Percentiles rank a stretch among this genome's conserved stretches.
Evolutionary conservation across 2,329 filamentous ascomycete species (phyloP).

Genomic region (Rutstroemia sp.): DNA sequence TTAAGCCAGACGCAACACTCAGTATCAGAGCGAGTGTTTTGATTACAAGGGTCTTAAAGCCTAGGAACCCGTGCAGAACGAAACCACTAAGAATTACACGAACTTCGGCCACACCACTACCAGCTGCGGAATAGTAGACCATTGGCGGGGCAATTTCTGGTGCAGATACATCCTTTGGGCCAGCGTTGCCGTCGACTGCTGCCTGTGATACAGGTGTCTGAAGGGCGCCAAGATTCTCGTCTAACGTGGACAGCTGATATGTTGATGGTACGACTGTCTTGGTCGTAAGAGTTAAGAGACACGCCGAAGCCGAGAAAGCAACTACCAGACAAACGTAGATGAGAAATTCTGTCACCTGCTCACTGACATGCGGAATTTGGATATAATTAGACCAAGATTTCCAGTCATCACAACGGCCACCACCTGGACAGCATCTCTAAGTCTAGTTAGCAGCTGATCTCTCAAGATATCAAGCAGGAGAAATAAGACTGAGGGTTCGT

Average conservation of each 20-base stretch:
- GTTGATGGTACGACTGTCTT: constrained; percentile 90
- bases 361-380: constrained; percentile 27
- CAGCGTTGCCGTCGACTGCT: constrained; percentile 38
- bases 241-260: constrained; percentile 77
- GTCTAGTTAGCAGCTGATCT: constrained; percentile 15
- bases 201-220: constrained; percentile 30
- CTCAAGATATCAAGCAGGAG: neutral
- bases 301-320: constrained; percentile 61
- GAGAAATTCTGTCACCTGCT: constrained; percentile 65
- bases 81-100: constrained; percentile 98
- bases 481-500: too few species aligned
- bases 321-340: constrained; percentile 70
- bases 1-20: constrained; percentile 86
- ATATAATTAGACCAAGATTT: constrained; percentile 48
- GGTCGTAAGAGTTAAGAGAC: constrained; percentile 76
- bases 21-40: constrained; percentile 79
- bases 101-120: constrained; percentile 93
- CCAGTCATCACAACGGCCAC: constrained; percentile 51
- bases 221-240: constrained; percentile 82
- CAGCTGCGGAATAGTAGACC: constrained; percentile 92
- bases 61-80: constrained; percentile 91
- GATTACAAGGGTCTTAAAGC: constrained; percentile 75
- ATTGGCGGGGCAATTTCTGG: constrained; percentile 52
- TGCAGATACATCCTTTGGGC: constrained; percentile 27
- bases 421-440: constrained; percentile 48